A percentile compares a stretch with the other conserved stretches of the same genome.
phyloP scores from a whole-genome alignment of 2,329 filamentous ascomycete genomes.

The Ceratocystis huliohia region DNA sequence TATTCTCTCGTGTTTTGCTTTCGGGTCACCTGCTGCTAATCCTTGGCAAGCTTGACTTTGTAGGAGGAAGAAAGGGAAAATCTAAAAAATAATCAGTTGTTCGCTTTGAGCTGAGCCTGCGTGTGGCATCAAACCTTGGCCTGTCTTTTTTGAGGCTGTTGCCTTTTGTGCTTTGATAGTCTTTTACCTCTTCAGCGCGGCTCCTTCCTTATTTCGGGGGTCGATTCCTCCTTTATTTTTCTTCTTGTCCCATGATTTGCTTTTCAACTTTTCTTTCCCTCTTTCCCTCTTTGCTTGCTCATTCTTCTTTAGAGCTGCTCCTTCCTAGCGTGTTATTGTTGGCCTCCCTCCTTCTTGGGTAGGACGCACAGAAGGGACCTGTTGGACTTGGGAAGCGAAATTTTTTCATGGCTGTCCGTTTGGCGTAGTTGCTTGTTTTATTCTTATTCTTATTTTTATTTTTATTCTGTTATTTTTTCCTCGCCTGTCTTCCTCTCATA shows the following conservation, averaged over 20 bases:
- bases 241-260: no score
- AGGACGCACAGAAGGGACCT: background rate
- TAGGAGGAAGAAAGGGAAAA: background rate
- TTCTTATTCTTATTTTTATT: background rate
- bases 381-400: background rate
- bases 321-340: background rate
- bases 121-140: background rate
- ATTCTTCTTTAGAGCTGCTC: background rate
- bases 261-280: background rate
- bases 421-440: conserved; percentile 1
- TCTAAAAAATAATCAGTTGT: no score
- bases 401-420: background rate
- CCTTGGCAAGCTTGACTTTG: background rate
- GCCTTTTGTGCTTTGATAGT: background rate
- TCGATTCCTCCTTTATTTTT: background rate
- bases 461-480: conserved; percentile 3
- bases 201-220: background rate
- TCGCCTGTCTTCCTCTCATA: background rate
- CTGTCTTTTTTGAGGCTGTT: background rate
- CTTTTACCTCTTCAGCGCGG: no score
- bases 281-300: background rate
- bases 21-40: background rate
- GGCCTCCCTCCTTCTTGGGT: background rate
- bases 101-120: background rate
- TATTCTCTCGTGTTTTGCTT: background rate